Percentiles rank a stretch among this genome's conserved stretches.
phyloP scores from a whole-genome alignment of 164 flowering plant genomes.

The Stephania cephalantha region DNA sequence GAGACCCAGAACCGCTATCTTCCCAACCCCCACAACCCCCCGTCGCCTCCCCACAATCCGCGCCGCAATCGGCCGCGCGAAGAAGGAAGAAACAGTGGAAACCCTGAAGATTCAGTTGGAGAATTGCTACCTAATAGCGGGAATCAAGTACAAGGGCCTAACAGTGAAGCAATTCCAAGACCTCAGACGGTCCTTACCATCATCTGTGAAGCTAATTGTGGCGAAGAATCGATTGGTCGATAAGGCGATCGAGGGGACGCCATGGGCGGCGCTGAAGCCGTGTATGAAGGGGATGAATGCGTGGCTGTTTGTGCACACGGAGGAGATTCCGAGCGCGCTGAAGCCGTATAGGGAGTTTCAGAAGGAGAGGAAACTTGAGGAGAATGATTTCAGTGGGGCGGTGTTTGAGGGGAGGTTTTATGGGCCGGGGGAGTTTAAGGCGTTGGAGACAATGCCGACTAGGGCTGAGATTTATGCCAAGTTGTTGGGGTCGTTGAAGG shows the following conservation, averaged over 20 bases:
- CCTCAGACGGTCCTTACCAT: slow-evolving; percentile 59
- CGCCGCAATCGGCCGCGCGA: slow-evolving; percentile 69
- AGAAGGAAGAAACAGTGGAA: slow-evolving; percentile 83
- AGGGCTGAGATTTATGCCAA: slow-evolving; percentile 77
- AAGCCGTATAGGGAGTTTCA: slow-evolving; percentile 80
- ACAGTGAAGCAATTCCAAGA: slow-evolving; percentile 86
- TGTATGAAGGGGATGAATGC: slow-evolving; percentile 95
- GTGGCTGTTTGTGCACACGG: slow-evolving; percentile 84
- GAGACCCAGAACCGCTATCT: slow-evolving; percentile 12
- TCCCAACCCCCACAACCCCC: slow-evolving; percentile 8
- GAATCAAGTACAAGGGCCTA: slow-evolving; percentile 74
- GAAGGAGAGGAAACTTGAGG: slow-evolving; percentile 74
- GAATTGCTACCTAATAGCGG: slow-evolving; percentile 76
- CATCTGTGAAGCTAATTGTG: slow-evolving; percentile 50
- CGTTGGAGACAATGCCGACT: slow-evolving; percentile 77
- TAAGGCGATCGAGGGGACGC: slow-evolving; percentile 84
- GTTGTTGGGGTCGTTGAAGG: slow-evolving; percentile 67
- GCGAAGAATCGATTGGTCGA: slow-evolving; percentile 84
- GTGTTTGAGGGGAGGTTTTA: slow-evolving; percentile 91
- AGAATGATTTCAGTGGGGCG: slow-evolving; percentile 80
- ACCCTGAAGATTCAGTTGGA: slow-evolving; percentile 64
- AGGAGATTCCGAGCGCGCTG: slow-evolving; percentile 76
- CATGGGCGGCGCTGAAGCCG: slow-evolving; percentile 80
- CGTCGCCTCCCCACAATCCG: slow-evolving; percentile 25
- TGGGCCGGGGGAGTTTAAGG: slow-evolving; percentile 62